Conservation (phyloP, 768 basidiomycete genomes). For the Amyloporia xantha region DNA sequence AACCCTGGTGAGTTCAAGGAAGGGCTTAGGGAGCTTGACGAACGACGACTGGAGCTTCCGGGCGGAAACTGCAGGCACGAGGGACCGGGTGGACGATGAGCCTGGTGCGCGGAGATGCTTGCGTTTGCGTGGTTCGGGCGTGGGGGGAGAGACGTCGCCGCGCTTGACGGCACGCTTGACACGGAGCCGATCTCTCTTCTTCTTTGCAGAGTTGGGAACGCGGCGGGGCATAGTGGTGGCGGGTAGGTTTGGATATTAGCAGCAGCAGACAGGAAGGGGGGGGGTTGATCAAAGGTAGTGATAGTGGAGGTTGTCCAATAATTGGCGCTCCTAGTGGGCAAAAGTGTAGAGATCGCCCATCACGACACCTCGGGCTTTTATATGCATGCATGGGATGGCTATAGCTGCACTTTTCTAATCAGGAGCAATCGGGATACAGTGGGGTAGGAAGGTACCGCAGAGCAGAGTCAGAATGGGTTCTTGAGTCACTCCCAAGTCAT, state of each 20-base stretch:
- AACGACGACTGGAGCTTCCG: constrained; percentile 66
- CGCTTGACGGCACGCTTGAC: constrained; percentile 82
- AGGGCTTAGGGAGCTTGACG: constrained; percentile 49
- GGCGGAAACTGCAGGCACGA: constrained; percentile 35
- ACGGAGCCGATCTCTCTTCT: constrained; percentile 67
- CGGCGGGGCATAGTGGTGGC: constrained; percentile 27
- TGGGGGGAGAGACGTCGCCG: constrained; percentile 44
- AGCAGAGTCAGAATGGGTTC: too few relatives aligned
- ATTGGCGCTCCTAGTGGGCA: too few relatives aligned
- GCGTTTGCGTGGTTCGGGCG: constrained; percentile 29
- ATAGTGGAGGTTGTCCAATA: too few relatives aligned
- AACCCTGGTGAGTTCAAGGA: constrained; percentile 52
- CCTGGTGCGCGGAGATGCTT: constrained; percentile 16
- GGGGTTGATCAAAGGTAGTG: neutral
- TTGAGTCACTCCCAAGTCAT: too few relatives aligned
- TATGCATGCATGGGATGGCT: too few relatives aligned
- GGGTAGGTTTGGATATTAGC: neutral
- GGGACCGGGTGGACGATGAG: constrained; percentile 12
- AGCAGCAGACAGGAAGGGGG: neutral
- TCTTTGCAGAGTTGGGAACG: constrained; percentile 52
- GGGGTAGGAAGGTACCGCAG: too few relatives aligned
- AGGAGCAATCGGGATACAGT: too few relatives aligned
- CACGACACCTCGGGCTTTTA: too few relatives aligned
- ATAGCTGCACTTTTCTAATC: too few relatives aligned
- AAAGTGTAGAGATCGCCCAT: too few relatives aligned